Evolutionary conservation across 106 monocot genomes (phyloP), one percentile per base, ranked within the genome.

Genomic region (Dendrobium catenatum): DNA sequence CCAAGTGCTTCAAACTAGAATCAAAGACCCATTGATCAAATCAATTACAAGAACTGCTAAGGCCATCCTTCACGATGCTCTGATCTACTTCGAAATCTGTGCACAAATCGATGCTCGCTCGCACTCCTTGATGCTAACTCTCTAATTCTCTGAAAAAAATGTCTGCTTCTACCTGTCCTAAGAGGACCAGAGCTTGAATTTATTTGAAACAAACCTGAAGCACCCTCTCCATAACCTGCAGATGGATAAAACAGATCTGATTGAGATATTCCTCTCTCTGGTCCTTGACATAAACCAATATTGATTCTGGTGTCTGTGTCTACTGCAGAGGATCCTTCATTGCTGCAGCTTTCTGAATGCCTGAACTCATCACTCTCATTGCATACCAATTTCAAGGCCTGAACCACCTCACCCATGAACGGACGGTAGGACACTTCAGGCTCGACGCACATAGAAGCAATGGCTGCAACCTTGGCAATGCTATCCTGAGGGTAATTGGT

Each of bases 391-490:
- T 92, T 96, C 72, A 96, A 80, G 55, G 96, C 96, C 79, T 96
- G 96, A 24, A 96, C 96, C 37, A 96, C 96, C 81, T 96, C 96
- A 42, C 96, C 89, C 96, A 96, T 96, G 72, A 89, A 93, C 5
- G 96, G 96, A 20, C 96, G 93, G 67, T 96, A 88, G 1, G 96
- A 88, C 43, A 96, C 96, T 77, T 96, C 96, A 0, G 96, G 92
- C 73, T 96, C 94, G 54, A 96, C 94, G 67, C 96, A 96, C 96
- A 96, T 96, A 46, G 96, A 94, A 42, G 96, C 96, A 31, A 96
- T 96, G 55, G 96, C 96, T 17, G 92, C 92, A 33, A 91, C 96
- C 84, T 96, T 96, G 16, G 91, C 88, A 16, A 90, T 43, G 27
- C 81, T 84, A 55, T 94, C 96, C 19, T 83, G 77, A 10, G 92